Evolutionary conservation across 192 early-diverging fungal species (phyloP).

Genomic region (Dispira simplex): DNA sequence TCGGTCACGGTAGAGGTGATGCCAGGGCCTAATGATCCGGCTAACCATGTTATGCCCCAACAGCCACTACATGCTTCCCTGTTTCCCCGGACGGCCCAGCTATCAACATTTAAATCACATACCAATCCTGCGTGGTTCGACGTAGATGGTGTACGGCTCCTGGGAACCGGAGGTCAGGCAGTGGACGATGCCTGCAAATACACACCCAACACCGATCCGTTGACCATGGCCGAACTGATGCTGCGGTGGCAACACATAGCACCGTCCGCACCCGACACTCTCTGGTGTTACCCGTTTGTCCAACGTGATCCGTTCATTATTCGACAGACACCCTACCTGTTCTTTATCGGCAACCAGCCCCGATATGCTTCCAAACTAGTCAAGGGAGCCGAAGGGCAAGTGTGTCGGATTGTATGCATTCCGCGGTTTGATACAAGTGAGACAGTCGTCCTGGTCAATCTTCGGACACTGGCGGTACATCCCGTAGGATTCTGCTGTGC

Average conservation of each 20-base stretch:
- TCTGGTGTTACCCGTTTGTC: constrained; percentile 89
- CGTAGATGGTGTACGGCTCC: constrained; percentile 47
- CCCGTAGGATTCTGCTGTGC: not conserved
- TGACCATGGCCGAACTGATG: constrained; percentile 55
- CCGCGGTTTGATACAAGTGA: constrained; percentile 57
- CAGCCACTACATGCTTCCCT: constrained; percentile 63
- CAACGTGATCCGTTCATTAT: constrained; percentile 82
- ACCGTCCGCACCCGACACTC: constrained; percentile 86
- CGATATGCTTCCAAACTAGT: constrained; percentile 41
- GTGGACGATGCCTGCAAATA: constrained; percentile 76
- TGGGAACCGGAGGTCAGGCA: constrained; percentile 76
- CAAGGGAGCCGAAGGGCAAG: constrained; percentile 33
- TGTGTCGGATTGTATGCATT: constrained; percentile 52
- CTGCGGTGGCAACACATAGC: constrained; percentile 80
- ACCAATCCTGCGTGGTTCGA: constrained; percentile 72
- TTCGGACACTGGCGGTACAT: constrained; percentile 37
- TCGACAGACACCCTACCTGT: constrained; percentile 57
- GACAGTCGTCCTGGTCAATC: constrained; percentile 63
- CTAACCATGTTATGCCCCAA: constrained; percentile 68
- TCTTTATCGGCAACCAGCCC: constrained; percentile 78
- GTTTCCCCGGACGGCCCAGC: constrained; percentile 39
- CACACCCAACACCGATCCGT: constrained; percentile 30
- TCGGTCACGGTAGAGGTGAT: constrained; percentile 56
- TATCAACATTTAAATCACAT: constrained; percentile 43
- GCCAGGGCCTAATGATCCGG: constrained; percentile 69